phyloP scores from a whole-genome alignment of 805 yeast genomes.

The Candida sonorensis region DNA sequence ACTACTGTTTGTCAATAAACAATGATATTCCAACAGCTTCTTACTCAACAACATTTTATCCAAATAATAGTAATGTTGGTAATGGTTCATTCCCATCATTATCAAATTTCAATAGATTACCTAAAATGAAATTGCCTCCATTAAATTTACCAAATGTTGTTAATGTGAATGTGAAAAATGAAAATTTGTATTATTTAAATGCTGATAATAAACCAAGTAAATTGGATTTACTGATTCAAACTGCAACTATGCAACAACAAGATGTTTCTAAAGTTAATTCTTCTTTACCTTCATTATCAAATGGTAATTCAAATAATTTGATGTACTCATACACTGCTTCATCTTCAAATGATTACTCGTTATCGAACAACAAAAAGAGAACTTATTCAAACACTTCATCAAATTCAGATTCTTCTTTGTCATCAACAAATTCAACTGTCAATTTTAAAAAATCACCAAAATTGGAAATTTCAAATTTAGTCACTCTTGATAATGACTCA shows the following conservation, averaged over 20 bases:
- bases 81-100: no score
- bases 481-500: no score
- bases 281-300: no score
- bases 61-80: no score
- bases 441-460: constrained; percentile 15
- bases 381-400: no score
- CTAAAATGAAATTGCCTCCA: constrained; percentile 7
- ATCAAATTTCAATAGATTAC: constrained; percentile 7
- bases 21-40: constrained; percentile 22
- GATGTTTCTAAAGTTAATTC: no score
- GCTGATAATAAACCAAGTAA: constrained; percentile 13
- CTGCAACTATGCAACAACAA: constrained; percentile 22
- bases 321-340: not conserved
- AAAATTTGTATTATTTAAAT: constrained; percentile 1
- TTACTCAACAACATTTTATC: constrained; percentile 12
- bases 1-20: constrained; percentile 24
- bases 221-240: constrained; percentile 24
- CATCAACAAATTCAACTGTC: no score
- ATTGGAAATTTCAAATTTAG: constrained; percentile 15
- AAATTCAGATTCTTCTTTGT: constrained; percentile 1
- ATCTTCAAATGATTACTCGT: no score
- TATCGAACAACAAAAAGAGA: no score
- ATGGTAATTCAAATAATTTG: no score
- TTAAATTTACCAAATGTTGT: no score
- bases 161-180: not conserved